Conservation (phyloP, 225 moss, liverwort and hornwort species). For the Climacium dendroides region DNA sequence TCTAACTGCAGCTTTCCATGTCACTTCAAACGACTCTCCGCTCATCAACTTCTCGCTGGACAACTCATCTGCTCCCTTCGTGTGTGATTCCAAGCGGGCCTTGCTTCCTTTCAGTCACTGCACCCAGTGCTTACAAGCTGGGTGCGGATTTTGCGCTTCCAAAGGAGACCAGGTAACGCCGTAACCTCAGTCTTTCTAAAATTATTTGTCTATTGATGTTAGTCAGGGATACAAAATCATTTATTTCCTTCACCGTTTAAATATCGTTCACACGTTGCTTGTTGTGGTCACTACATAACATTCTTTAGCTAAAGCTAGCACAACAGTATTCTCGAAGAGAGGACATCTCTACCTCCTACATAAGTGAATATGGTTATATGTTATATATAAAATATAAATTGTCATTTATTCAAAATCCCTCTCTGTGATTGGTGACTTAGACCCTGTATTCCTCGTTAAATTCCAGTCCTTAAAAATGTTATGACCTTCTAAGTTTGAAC, state of each 20-base stretch:
- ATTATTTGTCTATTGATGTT: background rate
- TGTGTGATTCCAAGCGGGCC: constrained; percentile 27
- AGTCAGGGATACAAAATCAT: background rate
- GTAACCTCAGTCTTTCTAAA: background rate
- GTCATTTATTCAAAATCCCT: background rate
- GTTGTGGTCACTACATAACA: background rate
- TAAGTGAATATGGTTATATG: too few relatives aligned
- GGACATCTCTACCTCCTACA: background rate
- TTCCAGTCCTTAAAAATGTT: background rate
- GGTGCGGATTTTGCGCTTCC: constrained; percentile 82
- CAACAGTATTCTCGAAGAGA: too few relatives aligned
- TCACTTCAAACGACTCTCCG: constrained; percentile 54
- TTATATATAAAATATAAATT: background rate
- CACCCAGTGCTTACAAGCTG: constrained; percentile 48
- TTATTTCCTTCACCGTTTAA: background rate
- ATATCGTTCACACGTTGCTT: background rate
- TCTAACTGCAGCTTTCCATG: constrained; percentile 54
- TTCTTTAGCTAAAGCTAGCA: background rate
- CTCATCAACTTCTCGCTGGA: constrained; percentile 2
- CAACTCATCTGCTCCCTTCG: constrained; percentile 4
- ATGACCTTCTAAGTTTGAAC: background rate
- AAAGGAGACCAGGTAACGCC: constrained; percentile 40
- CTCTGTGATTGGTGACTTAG: background rate
- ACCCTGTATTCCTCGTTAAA: background rate
- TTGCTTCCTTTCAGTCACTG: constrained; percentile 20